phyloP scores from a whole-genome alignment of 2,329 filamentous ascomycete genomes.

The Stagonosporopsis chrysanthemi region DNA sequence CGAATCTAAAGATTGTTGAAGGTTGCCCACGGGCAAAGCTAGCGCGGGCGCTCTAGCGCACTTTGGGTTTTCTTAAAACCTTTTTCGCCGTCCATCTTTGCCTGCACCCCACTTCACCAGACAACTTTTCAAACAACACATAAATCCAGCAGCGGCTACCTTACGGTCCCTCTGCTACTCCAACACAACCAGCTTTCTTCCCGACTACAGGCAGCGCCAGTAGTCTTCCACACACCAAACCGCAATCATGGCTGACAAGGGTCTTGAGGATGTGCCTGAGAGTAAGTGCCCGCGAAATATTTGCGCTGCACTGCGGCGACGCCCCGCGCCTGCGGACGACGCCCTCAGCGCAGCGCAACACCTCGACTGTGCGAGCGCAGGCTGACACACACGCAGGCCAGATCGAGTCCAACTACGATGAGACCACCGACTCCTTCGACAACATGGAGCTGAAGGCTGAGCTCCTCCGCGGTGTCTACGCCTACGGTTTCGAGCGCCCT shows the following conservation, averaged over 20 bases:
- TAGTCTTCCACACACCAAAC: conserved; percentile 50
- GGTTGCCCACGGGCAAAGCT: conserved; percentile 10
- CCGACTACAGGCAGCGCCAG: conserved; percentile 21
- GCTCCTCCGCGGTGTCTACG: conserved; percentile 98
- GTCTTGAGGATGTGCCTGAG: conserved; percentile 97
- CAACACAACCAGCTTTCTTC: conserved; percentile 48
- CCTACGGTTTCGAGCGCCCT: conserved; percentile 99
- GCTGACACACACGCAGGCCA: conserved; percentile 68
- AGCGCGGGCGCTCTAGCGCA: conserved; percentile 18
- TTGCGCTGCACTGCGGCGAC: conserved; percentile 11
- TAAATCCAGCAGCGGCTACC: conserved; percentile 21
- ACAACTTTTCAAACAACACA: conserved; percentile 38
- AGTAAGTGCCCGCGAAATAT: conserved; percentile 65
- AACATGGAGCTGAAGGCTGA: conserved; percentile 96
- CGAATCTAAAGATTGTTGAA: conserved; percentile 11
- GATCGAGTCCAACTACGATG: conserved; percentile 99
- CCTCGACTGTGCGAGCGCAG: conserved; percentile 8
- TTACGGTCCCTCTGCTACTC: conserved; percentile 21
- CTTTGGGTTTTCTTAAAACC: conserved; percentile 26
- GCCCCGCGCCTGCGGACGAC: neutral
- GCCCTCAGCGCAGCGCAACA: conserved; percentile 11
- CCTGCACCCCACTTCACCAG: conserved; percentile 32
- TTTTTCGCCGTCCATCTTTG: conserved; percentile 34
- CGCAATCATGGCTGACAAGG: conserved; percentile 99
- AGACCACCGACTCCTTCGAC: conserved; percentile 99